Percentiles rank a stretch among this genome's conserved stretches.
Conservation (phyloP, 2,329 filamentous ascomycete genomes). For the Orbilia quercus region DNA sequence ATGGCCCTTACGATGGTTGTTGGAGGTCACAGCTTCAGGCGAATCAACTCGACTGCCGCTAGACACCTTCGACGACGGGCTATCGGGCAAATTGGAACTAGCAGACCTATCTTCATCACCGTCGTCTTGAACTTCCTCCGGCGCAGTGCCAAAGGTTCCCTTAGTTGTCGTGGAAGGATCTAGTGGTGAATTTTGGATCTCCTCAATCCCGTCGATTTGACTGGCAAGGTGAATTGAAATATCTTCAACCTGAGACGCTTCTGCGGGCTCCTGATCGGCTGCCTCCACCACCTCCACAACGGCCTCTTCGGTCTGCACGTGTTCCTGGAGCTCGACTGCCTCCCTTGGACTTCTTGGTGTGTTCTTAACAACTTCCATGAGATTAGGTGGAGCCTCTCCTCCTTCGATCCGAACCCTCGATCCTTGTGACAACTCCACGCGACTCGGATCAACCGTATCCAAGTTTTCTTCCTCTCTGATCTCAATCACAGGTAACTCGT, state of each 20-base stretch:
- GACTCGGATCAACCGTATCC: constrained; percentile 34
- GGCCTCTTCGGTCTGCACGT: constrained; percentile 10
- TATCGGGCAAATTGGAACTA: constrained; percentile 37
- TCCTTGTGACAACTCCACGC: constrained; percentile 41
- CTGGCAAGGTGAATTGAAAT: constrained; percentile 37
- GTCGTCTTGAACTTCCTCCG: constrained; percentile 12
- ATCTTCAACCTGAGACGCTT: constrained; percentile 36
- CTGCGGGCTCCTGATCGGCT: neutral
- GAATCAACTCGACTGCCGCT: constrained; percentile 27
- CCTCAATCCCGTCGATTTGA: constrained; percentile 33
- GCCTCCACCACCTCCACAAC: neutral
- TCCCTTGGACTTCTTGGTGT: constrained; percentile 41
- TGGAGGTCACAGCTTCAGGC: constrained; percentile 6
- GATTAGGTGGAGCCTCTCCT: constrained; percentile 41
- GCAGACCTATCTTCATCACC: constrained; percentile 36
- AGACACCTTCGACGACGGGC: constrained; percentile 31
- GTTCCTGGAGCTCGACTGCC: constrained; percentile 38
- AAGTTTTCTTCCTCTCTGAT: constrained; percentile 7
- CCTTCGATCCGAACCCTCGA: constrained; percentile 44
- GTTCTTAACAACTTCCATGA: constrained; percentile 28
- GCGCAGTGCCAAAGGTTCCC: neutral
- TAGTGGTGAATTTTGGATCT: neutral
- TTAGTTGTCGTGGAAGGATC: constrained; percentile 7
- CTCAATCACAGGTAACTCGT: neutral
- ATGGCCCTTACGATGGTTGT: constrained; percentile 30